Evolutionary conservation across 139 green algal genomes (phyloP), one percentile per base, ranked within the genome.

Genomic region (Medakamo hakoo): DNA sequence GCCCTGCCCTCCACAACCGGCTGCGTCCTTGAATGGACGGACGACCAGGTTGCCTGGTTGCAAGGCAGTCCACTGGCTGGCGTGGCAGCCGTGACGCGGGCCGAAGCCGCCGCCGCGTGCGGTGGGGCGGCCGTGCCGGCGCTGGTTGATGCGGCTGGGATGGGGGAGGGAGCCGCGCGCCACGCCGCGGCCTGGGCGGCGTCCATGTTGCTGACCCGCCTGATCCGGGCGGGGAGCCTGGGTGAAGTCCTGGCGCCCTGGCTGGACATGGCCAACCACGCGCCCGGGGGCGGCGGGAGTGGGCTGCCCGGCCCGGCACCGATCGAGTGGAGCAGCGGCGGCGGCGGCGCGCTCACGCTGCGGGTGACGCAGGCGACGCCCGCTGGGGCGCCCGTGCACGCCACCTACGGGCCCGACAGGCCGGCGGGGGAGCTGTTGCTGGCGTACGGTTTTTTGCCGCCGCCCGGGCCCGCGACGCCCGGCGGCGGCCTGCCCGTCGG

Each of bases 191-290:
- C 63, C 2, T 82, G 72, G 74, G 75, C 73, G 0, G 70, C 89
- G 5, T 66, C 64, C 57, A 75, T 87, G 20, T 67, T 90, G 61
- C 76, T 90, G 27, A 78, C 80, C 1, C 73, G 83, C 19, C 59
- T 84, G 18, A 71, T 88, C 23, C 65, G 83, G 22, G 70, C 91
- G 21, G 63, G 59, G 2, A 61, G 59, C 26, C 28, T 62, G 23
- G 28, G 21, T 4, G 64, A 86, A 29, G 78, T 75, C 2, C 69
- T 91, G 22, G 59, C 84, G 29, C 83, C 83, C 0, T 84, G 67
- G 67, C 77, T 65, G 0, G 83, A 90, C 72, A 68, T 90, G 31
- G 25, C 81, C 3, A 90, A 90, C 55, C 83, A 90, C 67, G 58
- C n/a, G n/a, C n/a, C n/a, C n/a, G n/a, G n/a, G n/a, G n/a, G n/a